Evolutionary conservation across 2,329 filamentous ascomycete species (phyloP), one percentile per base, ranked within the genome.

Genomic region (Magnaporthiopsis rhizophila): DNA sequence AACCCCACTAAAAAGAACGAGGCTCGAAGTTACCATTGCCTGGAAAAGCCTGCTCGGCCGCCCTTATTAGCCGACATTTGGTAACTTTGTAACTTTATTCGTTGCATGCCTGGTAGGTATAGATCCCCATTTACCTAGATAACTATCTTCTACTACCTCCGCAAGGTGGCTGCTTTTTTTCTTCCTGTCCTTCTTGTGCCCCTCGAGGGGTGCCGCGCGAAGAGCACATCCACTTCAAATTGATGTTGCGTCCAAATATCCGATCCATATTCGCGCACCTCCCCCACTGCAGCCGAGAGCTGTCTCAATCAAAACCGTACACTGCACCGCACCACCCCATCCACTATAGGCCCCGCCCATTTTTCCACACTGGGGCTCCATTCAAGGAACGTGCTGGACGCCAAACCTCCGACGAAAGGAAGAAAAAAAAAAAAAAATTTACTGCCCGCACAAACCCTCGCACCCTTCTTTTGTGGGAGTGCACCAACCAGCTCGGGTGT

Each of bases 261-360:
- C 72, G 71, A 72, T 67, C 70, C 71, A 74, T 74, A 74, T 74
- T 74, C 73, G 72, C 72, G 72, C 73, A 74, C 69, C 71, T 68
- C 73, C 62, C 30, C 62, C 73, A 74, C 73, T 63, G 64, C 45
- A 59, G 63, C 59, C 63, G 59, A 64, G 36, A 65, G 60, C 64
- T 59, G 11, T 64, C 30, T 13, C 64, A 59, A 62, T 34, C 28
- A 34, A 34, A 30, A 30, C 30, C 30, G 30, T 13, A 13, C 36
- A 61, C 59, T 26, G 59, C 59, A 53, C 61, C 58, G 30, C 61
- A 12, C 32, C 7, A 7, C 32, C 6, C 11, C 26, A 26, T n/a
- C 61, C 61, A 36, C 57, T 58, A 58, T 26, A 58, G 57, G 58
- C 21, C 45, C 45, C 45, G 45, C 45, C n/a, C 45, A 53, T 53